These are phyloP conservation scores for Trichoderma aggressivum DNA, from an alignment of 2,329 filamentous ascomycete species.

Conservation along the genomic window DNA sequence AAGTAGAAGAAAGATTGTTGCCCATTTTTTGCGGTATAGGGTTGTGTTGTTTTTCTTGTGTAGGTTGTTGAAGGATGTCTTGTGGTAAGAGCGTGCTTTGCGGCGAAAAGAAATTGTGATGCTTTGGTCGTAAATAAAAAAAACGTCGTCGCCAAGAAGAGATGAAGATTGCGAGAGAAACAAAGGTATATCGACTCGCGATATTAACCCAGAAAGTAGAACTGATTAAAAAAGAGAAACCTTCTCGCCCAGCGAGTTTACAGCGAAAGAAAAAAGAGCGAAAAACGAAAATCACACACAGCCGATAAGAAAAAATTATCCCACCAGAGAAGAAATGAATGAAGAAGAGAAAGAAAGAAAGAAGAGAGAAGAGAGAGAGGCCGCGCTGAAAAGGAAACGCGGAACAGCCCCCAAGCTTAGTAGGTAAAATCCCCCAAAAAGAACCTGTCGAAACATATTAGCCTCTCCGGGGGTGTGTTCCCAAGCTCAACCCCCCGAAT, in stretches of 20 bases:
- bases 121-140: not conserved
- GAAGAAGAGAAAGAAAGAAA: not conserved
- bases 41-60: not conserved
- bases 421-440: not conserved
- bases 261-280: not conserved
- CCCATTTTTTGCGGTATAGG: constrained; percentile 33
- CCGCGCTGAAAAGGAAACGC: not conserved
- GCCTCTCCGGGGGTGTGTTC: not conserved
- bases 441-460: not conserved
- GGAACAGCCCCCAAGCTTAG: not conserved
- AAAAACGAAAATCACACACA: not conserved
- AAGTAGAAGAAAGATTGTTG: constrained; percentile 38
- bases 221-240: not conserved
- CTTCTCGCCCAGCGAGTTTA: constrained; percentile 19
- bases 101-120: not conserved
- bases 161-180: not conserved
- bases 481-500: not conserved
- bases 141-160: not conserved
- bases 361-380: not conserved
- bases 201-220: not conserved
- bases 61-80: not conserved
- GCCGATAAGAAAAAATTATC: not conserved
- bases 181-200: not conserved
- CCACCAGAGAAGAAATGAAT: constrained; percentile 12
- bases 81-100: not conserved